A percentile compares a stretch with the other conserved stretches of the same genome.
These are phyloP conservation scores for Colletotrichum tanaceti DNA, from an alignment of 2,329 filamentous ascomycete genomes.

Conservation along the genomic window DNA sequence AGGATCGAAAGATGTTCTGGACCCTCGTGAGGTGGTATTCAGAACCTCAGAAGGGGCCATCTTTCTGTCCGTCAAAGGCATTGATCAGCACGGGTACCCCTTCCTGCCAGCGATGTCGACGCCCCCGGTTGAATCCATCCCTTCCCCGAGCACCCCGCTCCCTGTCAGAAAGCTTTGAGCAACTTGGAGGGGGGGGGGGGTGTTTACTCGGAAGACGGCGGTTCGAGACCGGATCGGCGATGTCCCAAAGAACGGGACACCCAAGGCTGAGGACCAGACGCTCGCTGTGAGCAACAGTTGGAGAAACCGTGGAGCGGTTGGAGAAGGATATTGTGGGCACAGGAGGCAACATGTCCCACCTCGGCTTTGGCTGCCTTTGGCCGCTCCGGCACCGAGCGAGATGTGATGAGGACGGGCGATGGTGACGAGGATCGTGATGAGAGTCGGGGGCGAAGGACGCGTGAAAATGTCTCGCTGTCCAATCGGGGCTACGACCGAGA, in stretches of 20 bases:
- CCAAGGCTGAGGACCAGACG: slow-evolving; percentile 3
- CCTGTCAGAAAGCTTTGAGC: slow-evolving; percentile 22
- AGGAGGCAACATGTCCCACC: neutral
- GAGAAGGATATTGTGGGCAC: neutral
- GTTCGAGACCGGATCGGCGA: slow-evolving; percentile 27
- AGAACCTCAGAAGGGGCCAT: neutral
- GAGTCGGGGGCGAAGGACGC: too few relatives aligned
- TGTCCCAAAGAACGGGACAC: slow-evolving; percentile 6
- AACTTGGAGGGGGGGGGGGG: slow-evolving; percentile 10
- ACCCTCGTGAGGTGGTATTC: slow-evolving; percentile 30
- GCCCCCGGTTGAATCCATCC: slow-evolving; percentile 12
- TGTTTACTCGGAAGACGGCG: neutral
- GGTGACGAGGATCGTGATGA: too few relatives aligned
- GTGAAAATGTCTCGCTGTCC: too few relatives aligned
- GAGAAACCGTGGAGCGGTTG: neutral
- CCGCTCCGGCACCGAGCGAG: slow-evolving; percentile 1
- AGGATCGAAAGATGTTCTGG: slow-evolving; percentile 30
- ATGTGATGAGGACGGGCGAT: neutral
- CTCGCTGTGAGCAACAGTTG: slow-evolving; percentile 10
- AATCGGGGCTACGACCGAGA: neutral
- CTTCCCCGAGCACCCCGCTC: slow-evolving; percentile 20
- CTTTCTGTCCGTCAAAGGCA: slow-evolving; percentile 8
- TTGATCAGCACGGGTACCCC: slow-evolving; percentile 24
- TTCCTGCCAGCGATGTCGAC: slow-evolving; percentile 4
- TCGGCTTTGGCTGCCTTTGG: neutral